Base-by-base conservation (phyloP, 768 basidiomycete species). In the Russula griseocarnosa region DNA sequence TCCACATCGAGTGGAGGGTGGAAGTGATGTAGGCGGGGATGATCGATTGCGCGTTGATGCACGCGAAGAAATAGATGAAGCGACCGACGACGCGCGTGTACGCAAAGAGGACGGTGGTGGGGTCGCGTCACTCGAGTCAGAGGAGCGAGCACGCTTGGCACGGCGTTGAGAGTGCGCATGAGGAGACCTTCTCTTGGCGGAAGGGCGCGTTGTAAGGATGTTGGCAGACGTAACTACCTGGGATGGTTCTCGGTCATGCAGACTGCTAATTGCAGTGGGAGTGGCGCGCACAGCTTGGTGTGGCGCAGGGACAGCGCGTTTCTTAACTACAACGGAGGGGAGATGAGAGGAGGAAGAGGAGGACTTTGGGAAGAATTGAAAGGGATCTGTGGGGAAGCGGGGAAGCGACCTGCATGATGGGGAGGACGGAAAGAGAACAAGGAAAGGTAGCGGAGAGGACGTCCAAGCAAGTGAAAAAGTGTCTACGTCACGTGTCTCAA, bases 1-100 rank as follows among this genome's bases (percentile, higher is more conserved):
- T 67, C 86, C 83, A n/a, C 82, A 81, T 40, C 62, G 49, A 44
- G 58, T 57, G 65, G 59, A 50, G 44, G 63, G 32, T 42, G 69
- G 9, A 57, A 66, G 34, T 63, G 69, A 67, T 63, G 62, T 63
- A 69, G 63, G 71, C 62, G 70, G 71, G 55, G 56, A 62, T 53
- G 53, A 69, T 65, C 60, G 71, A 60, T 70, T 69, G 70, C 73
- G 65, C 30, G 62, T 68, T 38, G 65, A 67, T 46, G 62, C 44
- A 26, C 62, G 64, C 46, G 67, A 70, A n/a, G 66, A 62, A 10
- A 55, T 55, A 14, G 71, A 66, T 38, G 70, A 68, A 47, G 62
- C 57, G 58, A 62, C 60, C 24, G 67, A 61, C 13, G 67, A 60
- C 34, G 62, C 66, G 55, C 66, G 59, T 55, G 58, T 44, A 1